These are phyloP conservation scores for Boechera divaricarpa DNA, from an alignment of 345 rosid species.

Conservation along the genomic window DNA sequence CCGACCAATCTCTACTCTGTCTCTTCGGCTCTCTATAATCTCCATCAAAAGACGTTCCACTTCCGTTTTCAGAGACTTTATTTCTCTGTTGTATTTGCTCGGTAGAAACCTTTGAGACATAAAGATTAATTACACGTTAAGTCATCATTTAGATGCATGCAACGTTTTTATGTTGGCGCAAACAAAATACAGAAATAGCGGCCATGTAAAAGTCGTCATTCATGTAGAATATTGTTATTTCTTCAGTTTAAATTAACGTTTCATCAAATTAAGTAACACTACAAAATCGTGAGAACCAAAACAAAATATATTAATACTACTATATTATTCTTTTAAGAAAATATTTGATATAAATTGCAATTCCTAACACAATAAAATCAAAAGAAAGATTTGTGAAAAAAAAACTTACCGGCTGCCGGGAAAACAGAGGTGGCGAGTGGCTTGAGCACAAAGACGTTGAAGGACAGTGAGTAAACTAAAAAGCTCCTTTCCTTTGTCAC, in stretches of 20 bases:
- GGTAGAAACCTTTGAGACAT: conserved; percentile 66
- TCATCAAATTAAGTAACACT: not conserved
- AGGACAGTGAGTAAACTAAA: conserved; percentile 65
- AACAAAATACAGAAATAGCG: conserved; percentile 10
- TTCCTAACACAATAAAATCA: not conserved
- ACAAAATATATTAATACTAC: not conserved
- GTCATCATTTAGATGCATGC: conserved; percentile 28
- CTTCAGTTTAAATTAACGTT: not conserved
- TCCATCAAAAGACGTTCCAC: conserved; percentile 84
- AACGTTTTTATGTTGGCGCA: conserved; percentile 10
- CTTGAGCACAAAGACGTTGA: conserved; percentile 77
- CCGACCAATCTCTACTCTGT: conserved; percentile 79
- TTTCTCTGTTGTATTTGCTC: conserved; percentile 83
- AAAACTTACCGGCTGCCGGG: conserved; percentile 85
- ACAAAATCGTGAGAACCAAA: not conserved
- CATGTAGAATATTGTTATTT: not conserved
- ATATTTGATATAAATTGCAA: not conserved
- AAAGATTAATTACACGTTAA: conserved; percentile 8
- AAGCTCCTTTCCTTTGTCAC: conserved; percentile 82
- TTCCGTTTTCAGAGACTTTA: conserved; percentile 74
- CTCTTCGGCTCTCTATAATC: conserved; percentile 79
- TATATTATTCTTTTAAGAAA: not conserved
- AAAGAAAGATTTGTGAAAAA: not conserved
- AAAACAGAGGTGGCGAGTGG: conserved; percentile 80
- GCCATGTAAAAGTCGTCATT: not conserved